Percentiles rank a stretch among this genome's conserved stretches.
Evolutionary conservation across 78 protist species (phyloP).

Genomic region (Dictyostelium firmibasis): DNA sequence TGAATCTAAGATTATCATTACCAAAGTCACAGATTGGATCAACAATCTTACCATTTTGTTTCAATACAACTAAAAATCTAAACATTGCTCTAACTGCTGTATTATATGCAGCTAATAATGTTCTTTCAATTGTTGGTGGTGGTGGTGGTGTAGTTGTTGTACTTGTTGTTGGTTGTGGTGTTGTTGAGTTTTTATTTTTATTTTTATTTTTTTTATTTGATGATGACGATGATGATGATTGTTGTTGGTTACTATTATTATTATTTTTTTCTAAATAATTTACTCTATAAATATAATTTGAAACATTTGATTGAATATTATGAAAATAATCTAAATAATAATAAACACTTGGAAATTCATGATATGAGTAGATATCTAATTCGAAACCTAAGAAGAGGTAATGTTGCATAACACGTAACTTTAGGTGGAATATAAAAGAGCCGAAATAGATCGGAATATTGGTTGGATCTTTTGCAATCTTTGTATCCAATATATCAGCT

Average conservation of each 20-base stretch:
- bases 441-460: constrained; percentile 26
- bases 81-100: neutral
- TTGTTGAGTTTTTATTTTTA: neutral
- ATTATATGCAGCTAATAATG: neutral
- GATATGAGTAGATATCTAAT: constrained; percentile 3
- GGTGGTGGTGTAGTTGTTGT: neutral
- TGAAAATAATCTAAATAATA: constrained; percentile 34
- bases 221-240: neutral
- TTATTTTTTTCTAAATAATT: neutral
- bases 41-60: neutral
- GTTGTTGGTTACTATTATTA: neutral
- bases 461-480: constrained; percentile 14
- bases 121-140: constrained; percentile 11
- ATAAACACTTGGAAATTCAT: constrained; percentile 43
- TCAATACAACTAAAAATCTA: constrained; percentile 3
- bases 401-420: constrained; percentile 31
- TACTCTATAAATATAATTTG: neutral
- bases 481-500: constrained; percentile 53
- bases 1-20: neutral
- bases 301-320: constrained; percentile 5
- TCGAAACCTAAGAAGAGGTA: constrained; percentile 51
- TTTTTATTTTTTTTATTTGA: neutral
- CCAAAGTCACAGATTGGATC: constrained; percentile 2
- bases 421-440: constrained; percentile 30
- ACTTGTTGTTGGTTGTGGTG: neutral